Base-by-base conservation (phyloP, 306 rosid genomes). In the Corylus avellana region DNA sequence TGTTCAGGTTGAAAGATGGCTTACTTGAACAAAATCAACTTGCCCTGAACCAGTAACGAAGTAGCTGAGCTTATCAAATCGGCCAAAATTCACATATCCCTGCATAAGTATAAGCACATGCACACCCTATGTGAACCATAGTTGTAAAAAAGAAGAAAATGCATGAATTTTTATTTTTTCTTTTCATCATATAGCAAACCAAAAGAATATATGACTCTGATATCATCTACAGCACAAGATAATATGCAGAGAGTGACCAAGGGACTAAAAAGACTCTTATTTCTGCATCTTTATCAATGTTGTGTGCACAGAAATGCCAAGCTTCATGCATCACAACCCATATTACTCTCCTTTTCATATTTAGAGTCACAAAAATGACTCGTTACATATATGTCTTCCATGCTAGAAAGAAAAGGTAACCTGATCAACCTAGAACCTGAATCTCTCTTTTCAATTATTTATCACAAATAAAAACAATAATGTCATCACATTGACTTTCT, bases 71-170 rank as follows among this genome's bases (percentile, higher is more conserved):
- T 51, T 82, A 78, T 91, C 96, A 80, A 86, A 95, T 70, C 96
- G 94, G 59, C 98, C 98, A 74, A 90, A 95, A 87, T 87, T 91
- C 72, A 93, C 89, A 82, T 93, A 95, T 72, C 99, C 98, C 99
- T 95, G 80, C 62, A 84, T 70, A 53, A 81, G 79, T 76, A 80
- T 46, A 20, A 61, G 73, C 63, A 83, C 76, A 80, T 81, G 78
- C 66, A 77, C 51, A 70, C 73, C 74, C 14, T 49, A 47, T 64
- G 78, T 79, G 77, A 79, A 70, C 29, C 61, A 74, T 17, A 32
- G 11, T 48, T 29, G 70, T 57, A 79, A 48, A 70, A 56, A 59
- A 82, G 71, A 85, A 78, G 69, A 62, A 78, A 68, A 75, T 39
- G 51, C 50, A 42, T 56, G 13, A 2, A 64, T 13, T 37, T 66